A percentile compares a stretch with the other conserved stretches of the same genome.
phyloP scores from a whole-genome alignment of 2,329 filamentous ascomycete species.

The Rhynchosporium graminicola region DNA sequence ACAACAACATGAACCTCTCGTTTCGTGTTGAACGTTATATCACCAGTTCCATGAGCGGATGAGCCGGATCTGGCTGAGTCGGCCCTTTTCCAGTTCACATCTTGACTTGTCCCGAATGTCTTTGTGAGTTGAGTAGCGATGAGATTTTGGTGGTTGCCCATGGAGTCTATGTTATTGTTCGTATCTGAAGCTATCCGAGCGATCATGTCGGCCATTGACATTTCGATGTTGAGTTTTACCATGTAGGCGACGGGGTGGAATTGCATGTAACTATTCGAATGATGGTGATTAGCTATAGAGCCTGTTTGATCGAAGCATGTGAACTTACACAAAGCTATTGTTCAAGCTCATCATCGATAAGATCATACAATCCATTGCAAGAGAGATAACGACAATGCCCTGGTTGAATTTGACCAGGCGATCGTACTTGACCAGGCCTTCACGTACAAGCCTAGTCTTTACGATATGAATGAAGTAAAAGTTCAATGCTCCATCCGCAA shows the following conservation, averaged over 20 bases:
- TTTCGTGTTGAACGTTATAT: constrained; percentile 20
- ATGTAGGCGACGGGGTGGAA: constrained; percentile 47
- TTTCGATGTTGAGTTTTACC: constrained; percentile 48
- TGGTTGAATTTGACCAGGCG: constrained; percentile 46
- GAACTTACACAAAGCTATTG: constrained; percentile 40
- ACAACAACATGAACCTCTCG: constrained; percentile 24
- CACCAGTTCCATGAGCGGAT: not conserved
- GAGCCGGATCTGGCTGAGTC: not conserved
- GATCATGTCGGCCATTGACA: constrained; percentile 47
- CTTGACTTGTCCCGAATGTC: constrained; percentile 14
- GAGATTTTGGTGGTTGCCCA: not conserved
- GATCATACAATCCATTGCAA: constrained; percentile 46
- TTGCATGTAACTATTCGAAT: constrained; percentile 39
- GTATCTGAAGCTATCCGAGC: constrained; percentile 31
- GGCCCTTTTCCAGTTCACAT: constrained; percentile 8
- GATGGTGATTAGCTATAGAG: not conserved
- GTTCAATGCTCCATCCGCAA: constrained; percentile 54
- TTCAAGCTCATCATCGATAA: constrained; percentile 45
- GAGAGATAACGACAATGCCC: constrained; percentile 43
- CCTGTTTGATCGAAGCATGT: not conserved
- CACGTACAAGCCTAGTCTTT: constrained; percentile 42
- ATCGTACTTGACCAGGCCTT: constrained; percentile 45
- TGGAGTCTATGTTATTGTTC: not conserved
- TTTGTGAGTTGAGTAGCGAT: constrained; percentile 9
- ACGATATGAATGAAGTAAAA: constrained; percentile 52